phyloP scores from a whole-genome alignment of 2,329 filamentous ascomycete species.

The Aureobasidium sp. region DNA sequence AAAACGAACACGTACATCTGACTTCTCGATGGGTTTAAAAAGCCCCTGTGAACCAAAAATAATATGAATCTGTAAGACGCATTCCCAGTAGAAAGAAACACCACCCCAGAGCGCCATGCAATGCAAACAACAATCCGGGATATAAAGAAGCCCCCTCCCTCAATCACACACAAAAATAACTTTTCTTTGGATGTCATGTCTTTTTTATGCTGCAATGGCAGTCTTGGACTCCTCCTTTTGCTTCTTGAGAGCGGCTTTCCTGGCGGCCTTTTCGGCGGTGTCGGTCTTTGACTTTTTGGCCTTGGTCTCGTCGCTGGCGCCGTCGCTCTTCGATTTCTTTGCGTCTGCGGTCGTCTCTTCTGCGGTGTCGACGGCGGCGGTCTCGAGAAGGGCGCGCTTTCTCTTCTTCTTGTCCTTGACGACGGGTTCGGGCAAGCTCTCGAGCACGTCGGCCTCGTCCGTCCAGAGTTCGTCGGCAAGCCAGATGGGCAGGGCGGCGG shows the following conservation, averaged over 20 bases:
- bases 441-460: conserved; percentile 59
- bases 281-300: conserved; percentile 25
- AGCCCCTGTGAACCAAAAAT: background rate
- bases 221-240: conserved; percentile 19
- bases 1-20: background rate
- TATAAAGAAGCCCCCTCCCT: background rate
- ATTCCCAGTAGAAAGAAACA: background rate
- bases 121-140: conserved; percentile 5
- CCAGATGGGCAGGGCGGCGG: conserved; percentile 88
- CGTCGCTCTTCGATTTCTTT: conserved; percentile 25
- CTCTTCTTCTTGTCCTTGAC: conserved; percentile 21
- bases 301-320: conserved; percentile 16
- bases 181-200: background rate
- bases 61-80: background rate
- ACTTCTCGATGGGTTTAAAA: background rate
- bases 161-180: background rate
- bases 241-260: conserved; percentile 18
- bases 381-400: conserved; percentile 24
- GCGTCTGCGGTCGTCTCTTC: conserved; percentile 22
- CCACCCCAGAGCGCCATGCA: conserved; percentile 6
- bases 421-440: conserved; percentile 32
- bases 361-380: conserved; percentile 10
- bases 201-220: conserved; percentile 13
- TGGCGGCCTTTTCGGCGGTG: conserved; percentile 17
- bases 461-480: conserved; percentile 86